Base-by-base conservation (phyloP, 345 rosid species). In the Noccaea caerulescens region DNA sequence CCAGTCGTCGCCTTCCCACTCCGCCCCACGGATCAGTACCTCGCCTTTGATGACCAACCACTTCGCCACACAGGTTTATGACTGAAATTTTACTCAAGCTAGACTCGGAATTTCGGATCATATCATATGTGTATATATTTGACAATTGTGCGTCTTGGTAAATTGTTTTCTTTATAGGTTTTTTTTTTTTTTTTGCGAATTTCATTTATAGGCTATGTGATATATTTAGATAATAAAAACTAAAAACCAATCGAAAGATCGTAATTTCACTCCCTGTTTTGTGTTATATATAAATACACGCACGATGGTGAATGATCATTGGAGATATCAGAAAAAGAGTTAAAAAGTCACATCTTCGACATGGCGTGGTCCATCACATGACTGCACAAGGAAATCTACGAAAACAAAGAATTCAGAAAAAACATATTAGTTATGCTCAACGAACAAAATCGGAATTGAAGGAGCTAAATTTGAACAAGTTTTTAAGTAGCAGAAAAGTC, bases 321-420 rank as follows among this genome's bases (percentile, higher is more conserved):
- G 25, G 7, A 20, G 9, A 10, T 7, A 66, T 54, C 41, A 27
- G 6, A 53, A 53, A 42, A 32, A 34, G n/a, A 16, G 54, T 80
- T 9, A 6, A 44, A 9, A 2, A 34, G 36, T 86, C 77, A 90
- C 79, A 93, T 76, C 88, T 86, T 90, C n/a, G 93, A 84, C 73
- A 90, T 11, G 10, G 89, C 30, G 72, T 82, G 71, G 36, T 88
- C 96, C 97, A 90, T 85, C n/a, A 39, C 91, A 72, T 90, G n/a
- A n/a, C n/a, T n/a, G 91, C 38, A 79, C 94, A 10, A 90, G 82
- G 82, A 80, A 92, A 82, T 92, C 98, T 92, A 87, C 82, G 77
- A 41, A 33, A 6, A 20, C 23, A 20, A 20, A 20, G 23, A 1
- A 20, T 20, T 20, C 23, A 54, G 44, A 42, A 62, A 13, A 20